A percentile compares a stretch with the other conserved stretches of the same genome.
These are phyloP conservation scores for Colletotrichum noveboracense DNA, from an alignment of 2,329 filamentous ascomycete species.

Conservation along the genomic window DNA sequence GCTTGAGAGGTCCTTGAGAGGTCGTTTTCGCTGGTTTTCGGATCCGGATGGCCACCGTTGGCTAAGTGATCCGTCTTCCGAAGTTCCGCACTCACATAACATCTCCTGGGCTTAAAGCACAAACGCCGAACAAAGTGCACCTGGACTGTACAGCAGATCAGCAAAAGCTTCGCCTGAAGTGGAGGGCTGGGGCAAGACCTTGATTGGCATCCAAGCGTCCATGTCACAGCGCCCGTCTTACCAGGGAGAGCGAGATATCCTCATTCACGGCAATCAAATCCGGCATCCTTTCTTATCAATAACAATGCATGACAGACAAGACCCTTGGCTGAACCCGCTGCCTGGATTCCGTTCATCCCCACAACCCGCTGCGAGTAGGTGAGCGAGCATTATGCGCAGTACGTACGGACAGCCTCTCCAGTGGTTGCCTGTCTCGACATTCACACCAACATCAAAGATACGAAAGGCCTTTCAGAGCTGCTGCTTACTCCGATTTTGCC, in stretches of 20 bases:
- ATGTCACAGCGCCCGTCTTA: background rate
- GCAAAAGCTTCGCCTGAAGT: slow-evolving; percentile 20
- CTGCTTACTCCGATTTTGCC: slow-evolving; percentile 12
- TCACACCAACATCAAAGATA: background rate
- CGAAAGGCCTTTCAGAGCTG: background rate
- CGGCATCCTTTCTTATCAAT: background rate
- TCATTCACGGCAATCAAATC: background rate
- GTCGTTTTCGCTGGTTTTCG: background rate
- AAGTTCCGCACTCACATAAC: background rate
- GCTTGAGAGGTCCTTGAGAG: too few relatives aligned
- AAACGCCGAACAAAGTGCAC: background rate
- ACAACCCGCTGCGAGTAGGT: background rate
- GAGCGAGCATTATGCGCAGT: background rate
- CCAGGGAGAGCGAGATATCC: background rate
- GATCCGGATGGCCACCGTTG: background rate
- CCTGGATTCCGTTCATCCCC: background rate
- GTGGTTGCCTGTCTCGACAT: background rate
- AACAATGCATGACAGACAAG: background rate
- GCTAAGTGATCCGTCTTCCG: background rate
- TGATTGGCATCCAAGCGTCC: background rate
- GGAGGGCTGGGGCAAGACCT: background rate
- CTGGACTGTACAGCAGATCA: background rate
- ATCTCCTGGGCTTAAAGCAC: background rate
- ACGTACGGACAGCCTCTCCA: background rate
- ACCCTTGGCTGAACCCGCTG: background rate